Base-by-base conservation (phyloP, 2,329 filamentous ascomycete genomes). In the Dactylonectria macrodidyma region DNA sequence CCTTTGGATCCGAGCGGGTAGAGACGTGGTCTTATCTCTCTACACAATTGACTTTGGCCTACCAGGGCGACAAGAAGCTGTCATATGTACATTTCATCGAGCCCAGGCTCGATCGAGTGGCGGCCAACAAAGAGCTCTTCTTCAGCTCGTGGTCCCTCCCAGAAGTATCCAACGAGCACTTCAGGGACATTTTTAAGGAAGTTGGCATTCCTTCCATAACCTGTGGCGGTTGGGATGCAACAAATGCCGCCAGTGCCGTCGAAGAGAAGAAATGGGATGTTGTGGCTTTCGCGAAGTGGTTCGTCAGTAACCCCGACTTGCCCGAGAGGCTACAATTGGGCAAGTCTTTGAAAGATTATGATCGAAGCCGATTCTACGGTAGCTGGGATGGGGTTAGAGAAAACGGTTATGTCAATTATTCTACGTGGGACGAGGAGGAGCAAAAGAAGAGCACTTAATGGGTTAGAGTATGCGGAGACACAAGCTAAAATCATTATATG, bases 71-170 rank as follows among this genome's bases (percentile, higher is more conserved):
- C 5, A 38, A 59, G 5, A 59, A 51, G 46, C 44, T 59, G 9
- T 48, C 57, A 2, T 59, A 59, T n/a, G 57, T 59, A 12, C 57
- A 59, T 26, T 59, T 59, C 8, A 59, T 59, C 11, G 57, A 59
- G 19, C 57, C 57, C 2, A 26, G 57, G 8, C 48, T 59, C 22
- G 57, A 59, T 24, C 57, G 57, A 10, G 48, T 59, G 26, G 57
- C 50, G 24, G 57, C 57, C 30, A 46, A 59, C 16, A 12, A 44
- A 3, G 57, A 59, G n/a, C 19, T 44, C 33, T 59, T 59, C 44
- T 2, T 26, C 30, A 48, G 22, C 12, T 36, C 57, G 2, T 59
- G 57, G 57, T 38, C 26, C 44, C 46, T 59, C 9, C 44, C 46
- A 11, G 48, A 11, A 3, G 57, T 50, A 12, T 59, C 57, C 9